phyloP scores from a whole-genome alignment of 768 basidiomycete species.

The Cyathus striatus region DNA sequence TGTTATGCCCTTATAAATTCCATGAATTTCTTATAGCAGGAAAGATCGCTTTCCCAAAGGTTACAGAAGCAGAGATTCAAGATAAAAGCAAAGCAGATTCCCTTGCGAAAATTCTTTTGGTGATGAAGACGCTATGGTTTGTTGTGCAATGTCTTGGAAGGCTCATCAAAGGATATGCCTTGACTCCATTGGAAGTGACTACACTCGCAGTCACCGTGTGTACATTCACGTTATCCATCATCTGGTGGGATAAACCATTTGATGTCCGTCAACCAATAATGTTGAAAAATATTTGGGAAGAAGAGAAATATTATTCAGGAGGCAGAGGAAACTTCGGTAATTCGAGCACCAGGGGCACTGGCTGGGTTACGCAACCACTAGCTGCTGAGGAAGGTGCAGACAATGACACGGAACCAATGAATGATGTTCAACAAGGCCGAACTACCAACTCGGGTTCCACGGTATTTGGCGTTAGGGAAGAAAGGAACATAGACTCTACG shows the following conservation, averaged over 20 bases:
- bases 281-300: no score
- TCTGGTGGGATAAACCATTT: conserved; percentile 2
- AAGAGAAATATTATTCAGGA: no score
- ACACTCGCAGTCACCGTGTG: neutral
- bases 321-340: no score
- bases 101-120: neutral
- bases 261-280: no score
- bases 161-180: neutral
- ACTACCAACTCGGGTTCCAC: no score
- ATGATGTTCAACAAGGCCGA: no score
- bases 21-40: neutral
- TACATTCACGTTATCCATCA: neutral
- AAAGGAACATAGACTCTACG: no score
- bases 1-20: neutral
- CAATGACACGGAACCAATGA: no score
- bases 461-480: no score
- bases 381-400: no score
- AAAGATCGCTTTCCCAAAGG: neutral
- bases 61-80: neutral
- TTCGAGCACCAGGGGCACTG: no score
- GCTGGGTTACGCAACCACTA: no score
- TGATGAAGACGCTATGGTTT: conserved; percentile 1
- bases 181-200: neutral
- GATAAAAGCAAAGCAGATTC: conserved; percentile 1
- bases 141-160: neutral